These are phyloP conservation scores for Cyberlindnera maclurae DNA, from an alignment of 805 yeast species.

Conservation along the genomic window DNA sequence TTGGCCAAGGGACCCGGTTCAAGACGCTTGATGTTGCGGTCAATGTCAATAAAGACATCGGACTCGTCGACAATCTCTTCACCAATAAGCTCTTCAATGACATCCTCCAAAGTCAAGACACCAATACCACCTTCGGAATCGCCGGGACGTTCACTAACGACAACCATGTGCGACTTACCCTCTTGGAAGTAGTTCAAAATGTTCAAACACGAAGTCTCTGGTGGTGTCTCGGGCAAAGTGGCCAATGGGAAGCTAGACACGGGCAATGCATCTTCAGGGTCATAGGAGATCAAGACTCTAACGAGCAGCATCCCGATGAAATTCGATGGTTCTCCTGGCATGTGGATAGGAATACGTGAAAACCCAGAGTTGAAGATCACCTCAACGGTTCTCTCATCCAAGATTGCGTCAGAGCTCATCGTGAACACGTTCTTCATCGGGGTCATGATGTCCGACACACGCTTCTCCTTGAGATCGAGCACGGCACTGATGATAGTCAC, in stretches of 20 bases:
- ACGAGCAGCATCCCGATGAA: conserved; percentile 94
- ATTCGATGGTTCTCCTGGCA: conserved; percentile 82
- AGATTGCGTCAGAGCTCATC: conserved; percentile 71
- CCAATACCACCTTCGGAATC: conserved; percentile 79
- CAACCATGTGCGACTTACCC: conserved; percentile 96
- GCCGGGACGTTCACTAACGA: conserved; percentile 84
- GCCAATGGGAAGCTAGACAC: conserved; percentile 93
- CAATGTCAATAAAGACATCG: conserved; percentile 88
- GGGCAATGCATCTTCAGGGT: conserved; percentile 92
- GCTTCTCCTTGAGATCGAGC: conserved; percentile 85
- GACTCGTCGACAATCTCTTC: conserved; percentile 96
- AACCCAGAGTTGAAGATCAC: conserved; percentile 91
- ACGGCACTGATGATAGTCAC: conserved; percentile 94
- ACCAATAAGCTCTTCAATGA: conserved; percentile 96
- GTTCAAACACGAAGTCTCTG: conserved; percentile 88
- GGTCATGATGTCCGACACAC: conserved; percentile 84
- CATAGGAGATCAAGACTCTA: conserved; percentile 86
- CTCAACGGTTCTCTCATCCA: conserved; percentile 81
- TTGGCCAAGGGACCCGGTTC: conserved; percentile 72
- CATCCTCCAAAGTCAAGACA: conserved; percentile 90
- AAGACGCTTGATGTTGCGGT: conserved; percentile 73
- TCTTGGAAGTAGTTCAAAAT: conserved; percentile 94
- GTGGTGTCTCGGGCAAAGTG: conserved; percentile 89
- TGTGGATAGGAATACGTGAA: conserved; percentile 88
- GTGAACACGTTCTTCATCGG: conserved; percentile 88